These are phyloP conservation scores for Cercophora scortea DNA, from an alignment of 495 filamentous ascomycete genomes.

Conservation along the genomic window DNA sequence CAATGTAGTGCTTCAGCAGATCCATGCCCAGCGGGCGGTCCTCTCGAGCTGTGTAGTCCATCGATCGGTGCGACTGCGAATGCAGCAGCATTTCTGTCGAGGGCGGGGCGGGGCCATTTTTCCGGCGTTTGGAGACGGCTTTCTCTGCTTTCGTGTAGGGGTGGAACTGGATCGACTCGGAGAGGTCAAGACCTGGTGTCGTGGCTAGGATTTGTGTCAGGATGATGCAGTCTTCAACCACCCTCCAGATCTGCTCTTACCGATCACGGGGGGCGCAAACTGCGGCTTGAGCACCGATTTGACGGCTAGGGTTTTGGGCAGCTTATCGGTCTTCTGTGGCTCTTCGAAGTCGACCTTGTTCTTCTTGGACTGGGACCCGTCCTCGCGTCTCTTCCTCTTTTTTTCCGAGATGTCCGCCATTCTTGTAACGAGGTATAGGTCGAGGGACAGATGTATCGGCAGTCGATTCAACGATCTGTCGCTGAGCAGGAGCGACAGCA, in stretches of 20 bases:
- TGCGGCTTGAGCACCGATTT: slow-evolving; percentile 50
- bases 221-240: not conserved
- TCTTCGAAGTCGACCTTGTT: slow-evolving; percentile 56
- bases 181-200: slow-evolving; percentile 56
- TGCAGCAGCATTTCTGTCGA: slow-evolving; percentile 62
- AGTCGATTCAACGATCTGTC: not conserved
- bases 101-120: slow-evolving; percentile 36
- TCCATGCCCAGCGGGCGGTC: slow-evolving; percentile 54
- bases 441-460: too few species aligned
- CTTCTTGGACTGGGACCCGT: slow-evolving; percentile 33
- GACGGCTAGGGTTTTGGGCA: slow-evolving; percentile 39
- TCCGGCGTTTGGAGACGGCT: slow-evolving; percentile 31
- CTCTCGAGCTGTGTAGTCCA: slow-evolving; percentile 80
- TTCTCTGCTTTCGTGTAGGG: slow-evolving; percentile 53
- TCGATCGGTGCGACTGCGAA: slow-evolving; percentile 62
- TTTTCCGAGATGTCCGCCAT: slow-evolving; percentile 54
- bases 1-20: slow-evolving; percentile 77
- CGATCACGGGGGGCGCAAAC: slow-evolving; percentile 57
- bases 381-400: slow-evolving; percentile 64
- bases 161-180: slow-evolving; percentile 49
- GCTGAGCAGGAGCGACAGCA: not conserved
- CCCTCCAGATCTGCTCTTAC: slow-evolving; percentile 28
- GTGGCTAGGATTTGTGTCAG: slow-evolving; percentile 42
- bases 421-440: slow-evolving; percentile 1
- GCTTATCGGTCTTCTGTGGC: slow-evolving; percentile 17